Evolutionary conservation across 31 red algal genomes (phyloP), one percentile per base, ranked within the genome.

Genomic region (Endocladia muricata): DNA sequence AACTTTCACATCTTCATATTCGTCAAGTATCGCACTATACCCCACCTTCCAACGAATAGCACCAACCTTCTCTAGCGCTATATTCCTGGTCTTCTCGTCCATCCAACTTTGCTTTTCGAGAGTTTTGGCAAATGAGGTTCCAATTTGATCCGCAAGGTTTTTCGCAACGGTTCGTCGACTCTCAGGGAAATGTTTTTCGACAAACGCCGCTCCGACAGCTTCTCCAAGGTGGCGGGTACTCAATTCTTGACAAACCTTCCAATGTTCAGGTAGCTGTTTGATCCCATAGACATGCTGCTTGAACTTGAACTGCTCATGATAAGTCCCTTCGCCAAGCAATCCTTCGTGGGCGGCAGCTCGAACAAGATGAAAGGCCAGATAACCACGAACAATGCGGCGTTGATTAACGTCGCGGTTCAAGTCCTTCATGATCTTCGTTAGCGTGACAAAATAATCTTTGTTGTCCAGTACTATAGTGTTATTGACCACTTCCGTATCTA

Each of bases 41-140:
- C 86, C 95, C 37, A 98, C 83, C 71, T 91, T 91, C 70, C 80
- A 79, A n/a, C 62, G 71, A 33, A 94, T 88, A 29, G 73, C 49
- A 9, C 33, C 43, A 0, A 98, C 61, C 68, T 98, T 98, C 17
- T 81, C 60, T 21, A 72, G 51, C 3, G 95, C 95, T 9, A 82
- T 87, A 29, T 44, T 36, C 23, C 37, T 70, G 19, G 91, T 91
- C 6, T 41, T 28, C 7, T 37, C 36, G 74, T 89, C 91, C 74
- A 98, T 87, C 95, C 95, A 98, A 0, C 76, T 47, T 35, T 76
- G 36, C 0, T 51, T 68, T 37, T 78, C 37, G 11, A 98, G 68
- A 7, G 73, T 78, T 13, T 72, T 35, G 8, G 63, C 80, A 83
- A 91, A 94, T 34, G 90, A 67, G 19, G 68, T 81, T 4, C 79